Evolutionary conservation across 805 yeast genomes (phyloP), one percentile per base, ranked within the genome.

Genomic region (Yarrowia divulgata): DNA sequence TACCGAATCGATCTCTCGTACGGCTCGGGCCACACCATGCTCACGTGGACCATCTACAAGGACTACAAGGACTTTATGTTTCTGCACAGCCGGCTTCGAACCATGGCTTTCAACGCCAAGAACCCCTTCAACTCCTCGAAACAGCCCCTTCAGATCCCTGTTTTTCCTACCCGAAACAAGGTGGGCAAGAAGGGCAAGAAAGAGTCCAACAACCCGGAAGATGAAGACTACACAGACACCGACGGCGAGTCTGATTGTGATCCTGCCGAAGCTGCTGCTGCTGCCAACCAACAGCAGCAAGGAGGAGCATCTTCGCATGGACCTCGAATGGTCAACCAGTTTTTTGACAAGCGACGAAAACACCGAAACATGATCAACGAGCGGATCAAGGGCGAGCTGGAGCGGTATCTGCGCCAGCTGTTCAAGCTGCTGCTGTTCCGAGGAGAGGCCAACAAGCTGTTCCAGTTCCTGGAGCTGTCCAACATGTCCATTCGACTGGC

Each of bases 381-480:
- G 37, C 55, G 42, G 8, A 57, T 70, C 48, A 72, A 75, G 46
- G 69, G 69, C 14, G 79, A 75, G 23, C 79, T 95, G 52, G 93
- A 90, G 72, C 81, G 82, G 4, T 95, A 93, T 76, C 81, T 95
- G 69, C 85, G 86, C 57, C 82, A 84, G 18, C 79, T 95, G 71
- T 83, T 89, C 67, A 78, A 82, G 18, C 80, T 84, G 5, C 83
- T 91, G 58, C 84, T 89, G 1, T 82, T 92, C 74, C 85, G 88
- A 63, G 91, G 97, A 0, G 97, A 91, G 74, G 88, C 96, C 0
- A 93, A 92, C 75, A 83, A 89, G 70, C 76, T 95, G 12, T 90
- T 95, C 74, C 93, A 90, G 71, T 95, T 95, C 76, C 86, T 94
- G 70, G 99, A 95, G 74, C 80, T 95, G 16, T 93, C 98, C 0